phyloP scores from a whole-genome alignment of 441 rosid genomes.

The Eruca vesicaria region DNA sequence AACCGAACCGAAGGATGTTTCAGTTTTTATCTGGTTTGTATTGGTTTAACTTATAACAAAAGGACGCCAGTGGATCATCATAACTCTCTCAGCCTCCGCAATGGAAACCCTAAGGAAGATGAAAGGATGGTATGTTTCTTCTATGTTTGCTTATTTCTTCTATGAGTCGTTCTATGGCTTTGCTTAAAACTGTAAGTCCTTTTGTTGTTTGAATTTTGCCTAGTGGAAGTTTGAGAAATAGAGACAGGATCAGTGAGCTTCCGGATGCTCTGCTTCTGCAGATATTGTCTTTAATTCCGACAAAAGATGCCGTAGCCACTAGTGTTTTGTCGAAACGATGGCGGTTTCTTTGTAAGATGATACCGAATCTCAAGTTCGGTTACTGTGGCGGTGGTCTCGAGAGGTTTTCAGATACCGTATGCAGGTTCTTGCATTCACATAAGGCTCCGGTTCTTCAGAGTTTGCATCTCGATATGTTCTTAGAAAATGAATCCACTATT shows the following conservation, averaged over 20 bases:
- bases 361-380: not conserved
- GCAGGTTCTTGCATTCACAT: not conserved
- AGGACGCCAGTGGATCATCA: too few relatives aligned
- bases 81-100: not conserved
- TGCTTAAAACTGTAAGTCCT: not conserved
- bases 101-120: not conserved
- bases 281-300: not conserved
- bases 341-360: not conserved
- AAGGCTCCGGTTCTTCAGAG: not conserved
- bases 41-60: not conserved
- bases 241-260: not conserved
- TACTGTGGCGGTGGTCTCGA: not conserved
- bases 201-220: too few relatives aligned
- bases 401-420: not conserved
- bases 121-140: too few relatives aligned
- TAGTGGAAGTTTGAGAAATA: too few relatives aligned
- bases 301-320: not conserved
- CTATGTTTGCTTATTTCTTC: not conserved
- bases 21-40: not conserved
- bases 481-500: not conserved
- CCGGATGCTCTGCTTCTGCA: not conserved
- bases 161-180: too few relatives aligned
- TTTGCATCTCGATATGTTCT: not conserved
- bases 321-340: not conserved
- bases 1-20: too few relatives aligned